Percentiles rank a stretch among this genome's conserved stretches.
These are phyloP conservation scores for Exobasidium cylindrosporum DNA, from an alignment of 1,284 basidiomycete genomes.

Conservation along the genomic window DNA sequence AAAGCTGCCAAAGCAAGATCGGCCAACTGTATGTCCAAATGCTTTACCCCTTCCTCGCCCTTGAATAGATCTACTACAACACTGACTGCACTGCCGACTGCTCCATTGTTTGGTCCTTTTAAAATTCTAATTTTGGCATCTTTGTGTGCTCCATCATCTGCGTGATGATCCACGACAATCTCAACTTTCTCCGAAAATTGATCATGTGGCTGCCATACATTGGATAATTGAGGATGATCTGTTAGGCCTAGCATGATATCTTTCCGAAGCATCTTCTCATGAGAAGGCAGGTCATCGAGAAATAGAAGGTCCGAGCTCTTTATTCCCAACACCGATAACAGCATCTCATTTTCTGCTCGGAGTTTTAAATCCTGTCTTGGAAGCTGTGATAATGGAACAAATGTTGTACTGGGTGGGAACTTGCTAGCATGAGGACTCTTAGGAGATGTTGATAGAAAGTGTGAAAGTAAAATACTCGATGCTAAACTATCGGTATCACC, in stretches of 20 bases:
- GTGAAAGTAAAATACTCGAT: slow-evolving; percentile 40
- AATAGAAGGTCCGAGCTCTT: slow-evolving; percentile 56
- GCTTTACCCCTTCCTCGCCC: slow-evolving; percentile 12
- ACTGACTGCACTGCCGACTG: slow-evolving; percentile 25
- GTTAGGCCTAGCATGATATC: slow-evolving; percentile 71
- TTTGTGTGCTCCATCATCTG: slow-evolving; percentile 71
- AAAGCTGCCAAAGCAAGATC: slow-evolving; percentile 57
- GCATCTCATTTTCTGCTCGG: slow-evolving; percentile 77
- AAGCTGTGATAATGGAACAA: slow-evolving; percentile 73
- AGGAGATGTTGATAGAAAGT: slow-evolving; percentile 37
- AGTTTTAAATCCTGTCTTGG: slow-evolving; percentile 69
- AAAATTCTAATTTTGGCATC: slow-evolving; percentile 47
- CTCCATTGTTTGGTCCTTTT: slow-evolving; percentile 31
- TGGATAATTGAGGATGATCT: slow-evolving; percentile 64
- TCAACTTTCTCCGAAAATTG: neutral
- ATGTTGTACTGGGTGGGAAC: slow-evolving; percentile 37
- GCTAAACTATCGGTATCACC: slow-evolving; percentile 51
- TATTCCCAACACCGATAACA: slow-evolving; percentile 19
- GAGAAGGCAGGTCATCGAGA: slow-evolving; percentile 18
- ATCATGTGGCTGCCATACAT: slow-evolving; percentile 3
- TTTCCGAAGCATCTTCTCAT: slow-evolving; percentile 57
- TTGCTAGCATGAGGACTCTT: neutral
- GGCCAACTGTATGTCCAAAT: slow-evolving; percentile 25
- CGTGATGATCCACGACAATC: slow-evolving; percentile 84
- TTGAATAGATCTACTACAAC: slow-evolving; percentile 27